phyloP scores from a whole-genome alignment of 352 stramenopile genomes.

The Ophiocytium majus region DNA sequence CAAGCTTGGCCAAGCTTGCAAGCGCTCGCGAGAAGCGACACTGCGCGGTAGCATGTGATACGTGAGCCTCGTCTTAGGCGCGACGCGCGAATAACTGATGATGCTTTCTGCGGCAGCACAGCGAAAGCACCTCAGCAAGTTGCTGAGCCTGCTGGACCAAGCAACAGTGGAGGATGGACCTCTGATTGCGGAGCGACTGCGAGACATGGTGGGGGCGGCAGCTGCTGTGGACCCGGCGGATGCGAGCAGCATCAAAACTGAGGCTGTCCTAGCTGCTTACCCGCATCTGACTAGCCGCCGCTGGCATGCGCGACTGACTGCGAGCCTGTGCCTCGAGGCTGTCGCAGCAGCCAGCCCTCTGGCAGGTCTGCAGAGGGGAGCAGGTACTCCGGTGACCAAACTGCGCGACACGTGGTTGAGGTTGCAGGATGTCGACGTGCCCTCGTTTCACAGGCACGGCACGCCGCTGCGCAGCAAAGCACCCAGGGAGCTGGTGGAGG shows the following conservation, averaged over 20 bases:
- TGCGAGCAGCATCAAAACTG: background rate
- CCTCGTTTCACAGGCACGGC: background rate
- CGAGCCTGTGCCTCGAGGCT: background rate
- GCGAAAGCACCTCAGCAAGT: background rate
- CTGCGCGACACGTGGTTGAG: background rate
- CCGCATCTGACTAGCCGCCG: background rate
- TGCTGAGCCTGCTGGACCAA: background rate
- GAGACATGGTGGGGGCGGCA: background rate
- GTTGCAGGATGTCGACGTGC: background rate
- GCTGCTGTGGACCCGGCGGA: background rate
- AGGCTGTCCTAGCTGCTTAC: background rate
- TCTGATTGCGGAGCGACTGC: background rate
- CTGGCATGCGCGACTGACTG: background rate
- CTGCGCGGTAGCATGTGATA: too few species aligned
- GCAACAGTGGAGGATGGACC: background rate
- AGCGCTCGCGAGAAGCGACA: too few species aligned
- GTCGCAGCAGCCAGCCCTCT: background rate
- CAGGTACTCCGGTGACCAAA: background rate
- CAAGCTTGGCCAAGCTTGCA: too few species aligned
- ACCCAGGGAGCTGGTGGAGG: slow-evolving; percentile 1
- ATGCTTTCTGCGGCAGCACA: background rate
- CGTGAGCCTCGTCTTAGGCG: too few species aligned
- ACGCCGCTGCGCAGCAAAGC: slow-evolving; percentile 5
- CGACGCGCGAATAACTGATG: too few species aligned
- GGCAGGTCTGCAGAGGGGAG: background rate